These are phyloP conservation scores for Mycena indigotica DNA, from an alignment of 768 basidiomycete genomes.

Conservation along the genomic window DNA sequence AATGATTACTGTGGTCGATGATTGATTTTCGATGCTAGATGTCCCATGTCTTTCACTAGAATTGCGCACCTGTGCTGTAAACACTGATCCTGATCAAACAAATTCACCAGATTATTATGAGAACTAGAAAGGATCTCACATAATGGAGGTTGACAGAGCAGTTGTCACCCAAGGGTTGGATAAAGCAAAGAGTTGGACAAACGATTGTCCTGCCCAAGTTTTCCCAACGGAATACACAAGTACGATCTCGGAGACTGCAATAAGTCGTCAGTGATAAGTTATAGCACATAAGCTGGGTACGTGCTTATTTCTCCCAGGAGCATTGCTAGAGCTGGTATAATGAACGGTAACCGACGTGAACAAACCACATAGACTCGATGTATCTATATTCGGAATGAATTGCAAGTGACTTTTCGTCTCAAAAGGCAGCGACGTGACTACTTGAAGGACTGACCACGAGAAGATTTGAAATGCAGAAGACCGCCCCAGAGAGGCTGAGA, in stretches of 20 bases:
- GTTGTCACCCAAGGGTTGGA: constrained; percentile 3
- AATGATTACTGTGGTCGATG: not conserved
- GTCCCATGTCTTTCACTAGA: too few relatives aligned
- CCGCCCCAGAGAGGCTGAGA: not conserved
- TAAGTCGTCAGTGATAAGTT: not conserved
- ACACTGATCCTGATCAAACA: constrained; percentile 1
- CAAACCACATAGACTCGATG: constrained; percentile 9
- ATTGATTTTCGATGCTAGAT: not conserved
- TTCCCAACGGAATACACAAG: not conserved
- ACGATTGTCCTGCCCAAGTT: not conserved
- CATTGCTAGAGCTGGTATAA: too few relatives aligned
- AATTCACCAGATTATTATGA: not conserved
- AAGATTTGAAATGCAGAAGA: not conserved
- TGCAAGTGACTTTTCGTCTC: not conserved
- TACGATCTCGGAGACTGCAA: not conserved
- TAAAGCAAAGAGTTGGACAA: not conserved
- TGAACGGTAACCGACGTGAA: not conserved
- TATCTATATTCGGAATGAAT: constrained; percentile 5
- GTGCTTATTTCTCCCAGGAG: too few relatives aligned
- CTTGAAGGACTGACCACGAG: constrained; percentile 5
- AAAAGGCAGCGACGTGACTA: too few relatives aligned
- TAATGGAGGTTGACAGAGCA: not conserved
- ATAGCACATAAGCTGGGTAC: too few relatives aligned
- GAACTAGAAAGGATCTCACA: not conserved
- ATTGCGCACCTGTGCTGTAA: constrained; percentile 2